These are phyloP conservation scores for Colletotrichum cordylinicola DNA, from an alignment of 2,329 filamentous ascomycete species.

Conservation along the genomic window DNA sequence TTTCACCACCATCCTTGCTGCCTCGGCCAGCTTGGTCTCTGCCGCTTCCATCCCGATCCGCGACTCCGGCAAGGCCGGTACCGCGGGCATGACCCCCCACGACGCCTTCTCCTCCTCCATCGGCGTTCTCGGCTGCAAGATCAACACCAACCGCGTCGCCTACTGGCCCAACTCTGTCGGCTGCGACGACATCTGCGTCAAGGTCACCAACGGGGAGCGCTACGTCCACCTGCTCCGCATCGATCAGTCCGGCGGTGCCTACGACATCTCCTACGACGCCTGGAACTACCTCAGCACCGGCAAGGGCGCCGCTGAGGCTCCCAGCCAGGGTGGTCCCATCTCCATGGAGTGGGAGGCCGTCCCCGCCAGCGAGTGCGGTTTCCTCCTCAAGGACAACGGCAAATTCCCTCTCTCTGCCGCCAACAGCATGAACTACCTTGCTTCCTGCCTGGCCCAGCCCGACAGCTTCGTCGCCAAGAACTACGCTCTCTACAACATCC, in stretches of 20 bases:
- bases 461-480: conserved; percentile 59
- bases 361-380: conserved; percentile 51
- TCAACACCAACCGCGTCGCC: conserved; percentile 65
- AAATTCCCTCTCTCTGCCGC: conserved; percentile 60
- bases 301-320: conserved; percentile 49
- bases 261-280: conserved; percentile 67
- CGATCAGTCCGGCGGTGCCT: conserved; percentile 60
- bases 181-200: conserved; percentile 64
- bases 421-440: conserved; percentile 62
- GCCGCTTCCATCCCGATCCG: conserved; percentile 28
- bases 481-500: conserved; percentile 58
- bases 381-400: conserved; percentile 50
- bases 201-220: conserved; percentile 53
- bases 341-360: conserved; percentile 57
- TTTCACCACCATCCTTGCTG: conserved; percentile 35
- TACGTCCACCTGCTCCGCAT: conserved; percentile 63
- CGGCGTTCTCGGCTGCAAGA: conserved; percentile 65
- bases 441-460: conserved; percentile 48
- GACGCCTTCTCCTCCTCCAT: conserved; percentile 61
- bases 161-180: conserved; percentile 62
- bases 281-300: conserved; percentile 65
- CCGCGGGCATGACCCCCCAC: conserved; percentile 56
- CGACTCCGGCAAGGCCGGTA: conserved; percentile 26
- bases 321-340: conserved; percentile 54
- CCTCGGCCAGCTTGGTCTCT: conserved; percentile 29